Evolutionary conservation across 164 flowering plant species (phyloP).

Genomic region (Cinnamomum micranthum): DNA sequence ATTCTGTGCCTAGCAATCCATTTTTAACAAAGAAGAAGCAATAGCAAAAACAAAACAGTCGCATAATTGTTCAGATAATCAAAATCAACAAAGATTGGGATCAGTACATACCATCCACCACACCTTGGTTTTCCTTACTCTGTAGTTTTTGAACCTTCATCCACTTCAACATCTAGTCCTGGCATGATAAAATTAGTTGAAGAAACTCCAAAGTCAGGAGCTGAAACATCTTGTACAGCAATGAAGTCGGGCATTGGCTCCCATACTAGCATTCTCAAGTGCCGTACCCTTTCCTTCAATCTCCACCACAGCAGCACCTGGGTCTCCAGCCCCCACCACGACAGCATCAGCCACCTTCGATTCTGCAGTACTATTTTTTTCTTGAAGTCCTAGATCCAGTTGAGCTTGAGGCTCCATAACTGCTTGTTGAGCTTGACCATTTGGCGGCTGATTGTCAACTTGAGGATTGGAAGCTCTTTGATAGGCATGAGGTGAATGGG

Average conservation of each 20-base stretch:
- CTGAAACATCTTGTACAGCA: not conserved
- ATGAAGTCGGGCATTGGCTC: not conserved
- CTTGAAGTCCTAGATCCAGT: not conserved
- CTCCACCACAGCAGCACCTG: not conserved
- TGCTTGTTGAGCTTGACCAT: slow-evolving; percentile 24
- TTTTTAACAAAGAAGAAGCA: not conserved
- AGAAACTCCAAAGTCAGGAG: slow-evolving; percentile 8
- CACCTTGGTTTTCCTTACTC: not conserved
- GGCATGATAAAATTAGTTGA: slow-evolving; percentile 8
- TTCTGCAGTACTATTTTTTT: not conserved
- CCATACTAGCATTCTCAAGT: not conserved
- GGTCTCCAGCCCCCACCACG: slow-evolving; percentile 3
- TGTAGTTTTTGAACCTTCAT: not conserved
- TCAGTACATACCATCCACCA: not conserved
- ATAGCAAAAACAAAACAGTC: not conserved
- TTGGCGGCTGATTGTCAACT: slow-evolving; percentile 22
- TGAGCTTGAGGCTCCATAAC: slow-evolving; percentile 8
- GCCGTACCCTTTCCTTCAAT: not conserved
- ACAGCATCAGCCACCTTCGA: not conserved
- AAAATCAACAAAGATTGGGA: not conserved
- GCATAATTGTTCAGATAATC: not conserved
- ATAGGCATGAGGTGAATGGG: not conserved
- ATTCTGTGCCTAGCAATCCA: not conserved
- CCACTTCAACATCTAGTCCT: slow-evolving; percentile 9
- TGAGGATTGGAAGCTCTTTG: not conserved